Percentiles rank a stretch among this genome's conserved stretches.
phyloP scores from a whole-genome alignment of 768 basidiomycete genomes.

The Boletus rubescentipes region DNA sequence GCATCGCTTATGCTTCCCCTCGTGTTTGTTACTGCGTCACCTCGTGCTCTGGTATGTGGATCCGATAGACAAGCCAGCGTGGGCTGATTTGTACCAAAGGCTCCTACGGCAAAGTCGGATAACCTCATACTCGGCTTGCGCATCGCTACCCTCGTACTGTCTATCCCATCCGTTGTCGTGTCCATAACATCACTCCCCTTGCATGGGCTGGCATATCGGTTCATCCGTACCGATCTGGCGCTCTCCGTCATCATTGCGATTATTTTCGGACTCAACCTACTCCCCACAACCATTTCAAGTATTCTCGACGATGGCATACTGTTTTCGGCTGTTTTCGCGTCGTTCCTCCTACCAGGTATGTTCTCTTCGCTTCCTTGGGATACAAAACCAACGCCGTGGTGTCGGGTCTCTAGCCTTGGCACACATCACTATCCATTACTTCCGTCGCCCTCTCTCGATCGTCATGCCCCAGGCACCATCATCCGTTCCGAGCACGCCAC shows the following conservation, averaged over 20 bases:
- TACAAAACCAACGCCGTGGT: not conserved
- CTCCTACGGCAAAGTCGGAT: slow-evolving; percentile 2
- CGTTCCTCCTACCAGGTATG: slow-evolving; percentile 64
- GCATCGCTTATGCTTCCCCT: slow-evolving; percentile 55
- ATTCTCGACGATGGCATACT: slow-evolving; percentile 50
- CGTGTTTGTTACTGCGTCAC: slow-evolving; percentile 50
- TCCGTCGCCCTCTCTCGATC: slow-evolving; percentile 82
- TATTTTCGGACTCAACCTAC: slow-evolving; percentile 45
- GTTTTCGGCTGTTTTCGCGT: slow-evolving; percentile 50
- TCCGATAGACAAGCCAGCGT: slow-evolving; percentile 24
- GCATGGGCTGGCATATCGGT: slow-evolving; percentile 41
- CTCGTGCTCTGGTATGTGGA: slow-evolving; percentile 39
- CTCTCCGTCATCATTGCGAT: slow-evolving; percentile 42
- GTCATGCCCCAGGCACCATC: slow-evolving; percentile 58
- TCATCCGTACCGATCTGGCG: slow-evolving; percentile 43
- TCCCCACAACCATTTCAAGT: slow-evolving; percentile 38
- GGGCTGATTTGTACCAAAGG: slow-evolving; percentile 14
- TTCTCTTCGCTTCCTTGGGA: not conserved
- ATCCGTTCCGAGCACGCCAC: slow-evolving; percentile 22
- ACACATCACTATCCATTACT: slow-evolving; percentile 81
- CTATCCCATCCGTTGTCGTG: slow-evolving; percentile 58
- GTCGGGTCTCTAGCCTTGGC: slow-evolving; percentile 49
- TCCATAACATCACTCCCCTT: slow-evolving; percentile 54
- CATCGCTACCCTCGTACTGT: slow-evolving; percentile 52
- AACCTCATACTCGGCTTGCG: slow-evolving; percentile 38